Evolutionary conservation across 306 rosid genomes (phyloP).

Genomic region (Senna siamea): DNA sequence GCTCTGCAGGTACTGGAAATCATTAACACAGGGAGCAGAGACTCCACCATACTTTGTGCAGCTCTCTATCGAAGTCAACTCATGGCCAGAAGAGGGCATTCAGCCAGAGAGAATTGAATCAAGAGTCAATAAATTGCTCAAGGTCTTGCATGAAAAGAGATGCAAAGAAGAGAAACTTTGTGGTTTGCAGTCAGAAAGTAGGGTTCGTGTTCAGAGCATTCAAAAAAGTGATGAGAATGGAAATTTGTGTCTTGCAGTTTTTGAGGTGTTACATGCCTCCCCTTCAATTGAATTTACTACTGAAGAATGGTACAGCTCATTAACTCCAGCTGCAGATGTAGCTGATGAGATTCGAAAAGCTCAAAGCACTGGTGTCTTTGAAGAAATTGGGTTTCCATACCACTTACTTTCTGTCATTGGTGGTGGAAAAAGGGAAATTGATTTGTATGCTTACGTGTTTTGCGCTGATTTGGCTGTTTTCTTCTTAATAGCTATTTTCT

Average conservation of each 20-base stretch:
- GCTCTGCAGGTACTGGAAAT: slow-evolving; percentile 74
- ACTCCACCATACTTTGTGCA: slow-evolving; percentile 95
- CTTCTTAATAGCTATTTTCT: slow-evolving; percentile 80
- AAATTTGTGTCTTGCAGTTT: slow-evolving; percentile 65
- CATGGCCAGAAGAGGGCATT: slow-evolving; percentile 88
- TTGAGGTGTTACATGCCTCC: slow-evolving; percentile 86
- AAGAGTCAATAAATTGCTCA: slow-evolving; percentile 71
- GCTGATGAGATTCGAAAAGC: slow-evolving; percentile 77
- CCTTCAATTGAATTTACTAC: slow-evolving; percentile 59
- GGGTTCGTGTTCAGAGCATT: slow-evolving; percentile 90
- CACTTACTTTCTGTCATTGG: slow-evolving; percentile 78
- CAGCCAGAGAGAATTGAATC: slow-evolving; percentile 88
- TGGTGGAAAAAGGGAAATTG: slow-evolving; percentile 84
- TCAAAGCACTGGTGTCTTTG: slow-evolving; percentile 55
- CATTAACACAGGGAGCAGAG: slow-evolving; percentile 85
- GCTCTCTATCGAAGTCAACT: slow-evolving; percentile 74
- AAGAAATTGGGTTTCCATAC: slow-evolving; percentile 76
- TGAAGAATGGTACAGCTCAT: slow-evolving; percentile 73
- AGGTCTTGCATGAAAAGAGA: slow-evolving; percentile 64
- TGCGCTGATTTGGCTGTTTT: slow-evolving; percentile 88
- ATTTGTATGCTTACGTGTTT: slow-evolving; percentile 86
- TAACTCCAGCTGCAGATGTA: slow-evolving; percentile 89
- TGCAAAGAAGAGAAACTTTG: slow-evolving; percentile 59
- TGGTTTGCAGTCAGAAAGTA: slow-evolving; percentile 72
- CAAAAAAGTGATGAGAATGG: slow-evolving; percentile 74